These are phyloP conservation scores for Gloeophyllum trabeum DNA, from an alignment of 768 basidiomycete species.

Conservation along the genomic window DNA sequence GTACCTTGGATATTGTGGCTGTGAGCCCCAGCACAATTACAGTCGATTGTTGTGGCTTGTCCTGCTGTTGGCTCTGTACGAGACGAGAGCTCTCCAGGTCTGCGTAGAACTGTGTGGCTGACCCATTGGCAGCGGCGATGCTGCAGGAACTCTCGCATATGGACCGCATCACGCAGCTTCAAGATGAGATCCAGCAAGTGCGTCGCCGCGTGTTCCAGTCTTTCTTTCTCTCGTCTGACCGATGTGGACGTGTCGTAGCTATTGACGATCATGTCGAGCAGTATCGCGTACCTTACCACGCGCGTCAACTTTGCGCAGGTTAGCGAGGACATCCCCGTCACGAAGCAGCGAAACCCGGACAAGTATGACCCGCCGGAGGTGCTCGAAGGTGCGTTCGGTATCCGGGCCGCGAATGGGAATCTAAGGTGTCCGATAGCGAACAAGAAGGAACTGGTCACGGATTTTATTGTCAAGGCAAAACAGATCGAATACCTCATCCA, in stretches of 20 bases:
- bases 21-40: too few relatives aligned
- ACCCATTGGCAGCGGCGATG: slow-evolving; percentile 29
- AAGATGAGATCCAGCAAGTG: slow-evolving; percentile 89
- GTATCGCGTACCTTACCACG: slow-evolving; percentile 65
- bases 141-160: slow-evolving; percentile 88
- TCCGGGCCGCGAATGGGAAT: neutral
- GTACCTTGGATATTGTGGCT: too few relatives aligned
- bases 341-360: slow-evolving; percentile 63
- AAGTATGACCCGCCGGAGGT: slow-evolving; percentile 63
- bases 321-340: slow-evolving; percentile 71
- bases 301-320: slow-evolving; percentile 19
- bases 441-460: slow-evolving; percentile 73
- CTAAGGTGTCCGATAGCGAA: slow-evolving; percentile 68
- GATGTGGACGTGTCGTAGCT: slow-evolving; percentile 31
- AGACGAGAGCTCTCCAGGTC: too few relatives aligned
- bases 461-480: slow-evolving; percentile 80
- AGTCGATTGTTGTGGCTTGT: too few relatives aligned
- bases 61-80: too few relatives aligned
- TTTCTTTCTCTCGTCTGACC: neutral
- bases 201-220: slow-evolving; percentile 4
- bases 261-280: slow-evolving; percentile 80
- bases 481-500: slow-evolving; percentile 81
- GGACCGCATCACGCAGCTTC: slow-evolving; percentile 93
- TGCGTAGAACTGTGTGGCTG: too few relatives aligned
- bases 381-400: slow-evolving; percentile 50